Evolutionary conservation across 1,139 yeast species (phyloP).

Genomic region (Pichia sp.): DNA sequence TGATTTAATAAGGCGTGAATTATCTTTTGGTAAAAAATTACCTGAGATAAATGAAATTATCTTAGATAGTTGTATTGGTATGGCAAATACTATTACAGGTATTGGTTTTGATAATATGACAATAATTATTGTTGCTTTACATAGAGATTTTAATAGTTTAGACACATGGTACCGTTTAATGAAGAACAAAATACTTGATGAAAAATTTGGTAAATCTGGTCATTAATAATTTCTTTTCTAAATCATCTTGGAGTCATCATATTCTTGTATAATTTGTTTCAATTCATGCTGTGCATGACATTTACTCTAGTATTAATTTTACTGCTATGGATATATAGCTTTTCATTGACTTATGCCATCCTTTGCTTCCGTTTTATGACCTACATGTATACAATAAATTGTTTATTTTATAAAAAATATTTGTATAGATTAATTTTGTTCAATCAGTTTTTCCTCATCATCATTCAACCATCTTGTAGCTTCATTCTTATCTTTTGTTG

Average conservation of each 20-base stretch:
- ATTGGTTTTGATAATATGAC: conserved; percentile 83
- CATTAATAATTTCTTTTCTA: too few relatives aligned
- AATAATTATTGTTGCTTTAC: conserved; percentile 52
- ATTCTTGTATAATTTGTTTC: too few relatives aligned
- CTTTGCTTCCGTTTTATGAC: too few relatives aligned
- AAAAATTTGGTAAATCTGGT: conserved; percentile 32
- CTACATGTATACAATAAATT: too few relatives aligned
- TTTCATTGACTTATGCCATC: too few relatives aligned
- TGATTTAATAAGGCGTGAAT: conserved; percentile 48
- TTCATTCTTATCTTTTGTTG: neutral
- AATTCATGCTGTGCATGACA: too few relatives aligned
- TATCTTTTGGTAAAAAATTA: conserved; percentile 51
- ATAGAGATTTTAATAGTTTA: conserved; percentile 21
- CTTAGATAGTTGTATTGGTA: conserved; percentile 60
- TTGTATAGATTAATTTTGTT: too few relatives aligned
- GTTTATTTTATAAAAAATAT: too few relatives aligned
- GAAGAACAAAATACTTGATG: conserved; percentile 44
- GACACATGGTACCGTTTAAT: conserved; percentile 55
- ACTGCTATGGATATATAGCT: too few relatives aligned
- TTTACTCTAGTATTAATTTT: too few relatives aligned
- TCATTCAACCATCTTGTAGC: conserved; percentile 10
- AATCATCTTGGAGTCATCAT: too few relatives aligned
- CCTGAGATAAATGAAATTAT: conserved; percentile 54
- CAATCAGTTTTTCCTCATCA: neutral
- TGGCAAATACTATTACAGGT: conserved; percentile 70